phyloP scores from a whole-genome alignment of 371 early-diverging fungal genomes.

The Cokeromyces recurvatus region DNA sequence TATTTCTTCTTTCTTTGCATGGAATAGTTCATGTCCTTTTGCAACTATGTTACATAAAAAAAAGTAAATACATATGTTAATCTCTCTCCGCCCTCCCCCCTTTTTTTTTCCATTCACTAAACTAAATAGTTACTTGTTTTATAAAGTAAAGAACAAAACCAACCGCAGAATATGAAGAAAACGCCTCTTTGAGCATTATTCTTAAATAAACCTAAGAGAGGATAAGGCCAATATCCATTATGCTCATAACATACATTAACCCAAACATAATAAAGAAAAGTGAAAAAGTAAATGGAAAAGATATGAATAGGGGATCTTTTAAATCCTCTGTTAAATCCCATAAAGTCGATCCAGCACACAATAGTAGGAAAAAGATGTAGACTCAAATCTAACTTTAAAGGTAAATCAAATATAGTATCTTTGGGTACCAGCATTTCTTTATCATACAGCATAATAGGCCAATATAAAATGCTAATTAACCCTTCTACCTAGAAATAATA shows the following conservation, averaged over 20 bases:
- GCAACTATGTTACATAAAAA: background rate
- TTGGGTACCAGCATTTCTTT: conserved; percentile 13
- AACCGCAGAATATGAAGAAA: conserved; percentile 16
- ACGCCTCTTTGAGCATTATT: conserved; percentile 6
- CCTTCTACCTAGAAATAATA: conserved; percentile 17
- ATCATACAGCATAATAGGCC: conserved; percentile 21
- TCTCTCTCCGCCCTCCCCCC: background rate
- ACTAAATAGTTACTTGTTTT: conserved; percentile 14
- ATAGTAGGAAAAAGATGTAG: conserved; percentile 17
- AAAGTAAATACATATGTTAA: background rate
- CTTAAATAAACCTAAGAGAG: conserved; percentile 13
- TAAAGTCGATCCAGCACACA: conserved; percentile 12
- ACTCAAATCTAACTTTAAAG: conserved; percentile 12
- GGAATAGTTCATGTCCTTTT: background rate
- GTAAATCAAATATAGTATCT: conserved; percentile 5
- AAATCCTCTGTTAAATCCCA: conserved; percentile 12
- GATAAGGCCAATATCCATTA: conserved; percentile 20
- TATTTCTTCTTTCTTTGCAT: background rate
- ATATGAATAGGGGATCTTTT: conserved; percentile 14
- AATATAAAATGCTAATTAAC: conserved; percentile 19
- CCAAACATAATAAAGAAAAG: conserved; percentile 14
- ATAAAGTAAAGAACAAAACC: conserved; percentile 15
- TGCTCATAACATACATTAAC: conserved; percentile 9
- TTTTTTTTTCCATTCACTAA: background rate
- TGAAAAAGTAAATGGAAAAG: conserved; percentile 12